phyloP scores from a whole-genome alignment of 1,284 basidiomycete genomes.

The Ustilago hordei region DNA sequence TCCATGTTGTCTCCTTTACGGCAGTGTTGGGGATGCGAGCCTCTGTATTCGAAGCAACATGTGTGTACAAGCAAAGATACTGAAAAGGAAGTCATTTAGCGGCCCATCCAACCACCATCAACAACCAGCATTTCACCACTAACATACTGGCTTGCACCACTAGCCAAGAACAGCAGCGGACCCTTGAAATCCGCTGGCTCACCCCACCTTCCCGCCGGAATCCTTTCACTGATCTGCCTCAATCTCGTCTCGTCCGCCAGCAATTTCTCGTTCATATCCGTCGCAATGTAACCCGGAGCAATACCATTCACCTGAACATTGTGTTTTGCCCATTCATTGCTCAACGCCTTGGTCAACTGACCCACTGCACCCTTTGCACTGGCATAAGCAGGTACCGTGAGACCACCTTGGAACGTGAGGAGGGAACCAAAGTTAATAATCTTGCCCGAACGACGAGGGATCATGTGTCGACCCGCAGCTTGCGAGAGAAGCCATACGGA shows the following conservation, averaged over 20 bases:
- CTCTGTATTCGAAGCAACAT: no score
- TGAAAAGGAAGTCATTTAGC: constrained; percentile 17
- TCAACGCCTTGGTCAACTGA: constrained; percentile 70
- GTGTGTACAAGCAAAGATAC: not conserved
- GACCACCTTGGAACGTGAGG: constrained; percentile 66
- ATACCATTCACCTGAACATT: constrained; percentile 91
- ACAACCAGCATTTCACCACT: constrained; percentile 78
- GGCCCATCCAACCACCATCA: constrained; percentile 67
- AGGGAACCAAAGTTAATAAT: constrained; percentile 65
- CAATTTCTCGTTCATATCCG: constrained; percentile 77
- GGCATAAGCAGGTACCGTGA: constrained; percentile 84
- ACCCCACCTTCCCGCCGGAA: constrained; percentile 79
- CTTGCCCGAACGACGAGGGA: constrained; percentile 52
- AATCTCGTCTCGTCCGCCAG: constrained; percentile 80
- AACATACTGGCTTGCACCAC: constrained; percentile 86
- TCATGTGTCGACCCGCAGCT: constrained; percentile 60
- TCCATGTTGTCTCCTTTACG: no score
- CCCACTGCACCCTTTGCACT: constrained; percentile 84
- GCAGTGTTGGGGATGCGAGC: no score
- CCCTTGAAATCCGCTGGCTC: constrained; percentile 88
- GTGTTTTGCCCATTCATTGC: constrained; percentile 80
- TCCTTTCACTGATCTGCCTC: constrained; percentile 85
- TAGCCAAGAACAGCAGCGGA: constrained; percentile 88
- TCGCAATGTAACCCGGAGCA: constrained; percentile 71
- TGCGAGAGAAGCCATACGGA: constrained; percentile 57